Conservation (phyloP, 345 rosid genomes). For the Linum lewisii region DNA sequence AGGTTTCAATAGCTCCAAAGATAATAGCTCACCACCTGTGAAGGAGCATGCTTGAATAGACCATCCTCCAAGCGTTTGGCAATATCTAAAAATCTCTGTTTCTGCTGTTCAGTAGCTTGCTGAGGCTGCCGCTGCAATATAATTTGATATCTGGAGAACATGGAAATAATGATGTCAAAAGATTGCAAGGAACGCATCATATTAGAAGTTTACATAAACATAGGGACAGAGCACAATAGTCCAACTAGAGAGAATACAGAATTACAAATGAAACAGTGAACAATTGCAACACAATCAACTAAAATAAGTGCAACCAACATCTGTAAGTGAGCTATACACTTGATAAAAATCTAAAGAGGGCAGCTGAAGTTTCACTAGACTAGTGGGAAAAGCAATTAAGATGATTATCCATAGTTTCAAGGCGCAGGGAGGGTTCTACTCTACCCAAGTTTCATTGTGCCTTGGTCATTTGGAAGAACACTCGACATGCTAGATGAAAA, state of each 20-base stretch:
- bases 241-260: not conserved
- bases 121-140: conserved; percentile 43
- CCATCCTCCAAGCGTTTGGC: conserved; percentile 88
- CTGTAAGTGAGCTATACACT: not conserved
- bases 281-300: not conserved
- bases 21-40: conserved; percentile 45
- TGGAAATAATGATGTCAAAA: conserved; percentile 8
- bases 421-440: not conserved
- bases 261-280: not conserved
- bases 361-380: not conserved
- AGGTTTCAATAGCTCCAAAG: not conserved
- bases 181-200: not conserved
- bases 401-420: not conserved
- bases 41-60: conserved; percentile 47
- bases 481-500: not conserved
- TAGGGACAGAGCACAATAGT: not conserved
- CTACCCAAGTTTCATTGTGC: not conserved
- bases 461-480: not conserved
- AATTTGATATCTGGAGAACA: conserved; percentile 34
- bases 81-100: conserved; percentile 40
- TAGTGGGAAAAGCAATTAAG: not conserved
- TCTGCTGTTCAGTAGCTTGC: conserved; percentile 35
- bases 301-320: not conserved
- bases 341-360: no score
- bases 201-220: not conserved